phyloP scores from a whole-genome alignment of 139 green algal species.

The Diplosphaera chodatii region DNA sequence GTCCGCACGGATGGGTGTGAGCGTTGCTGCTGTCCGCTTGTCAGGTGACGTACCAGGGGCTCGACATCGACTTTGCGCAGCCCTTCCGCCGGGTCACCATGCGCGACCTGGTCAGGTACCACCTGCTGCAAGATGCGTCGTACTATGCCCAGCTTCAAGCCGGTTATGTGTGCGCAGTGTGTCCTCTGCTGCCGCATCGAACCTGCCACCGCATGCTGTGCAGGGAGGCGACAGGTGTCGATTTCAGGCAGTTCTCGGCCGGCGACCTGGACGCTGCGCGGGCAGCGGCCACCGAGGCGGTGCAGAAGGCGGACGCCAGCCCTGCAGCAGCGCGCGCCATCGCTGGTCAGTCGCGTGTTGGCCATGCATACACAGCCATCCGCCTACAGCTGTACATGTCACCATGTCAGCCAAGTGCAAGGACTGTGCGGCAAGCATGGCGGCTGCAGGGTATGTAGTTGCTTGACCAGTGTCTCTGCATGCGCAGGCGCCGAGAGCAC shows the following conservation, averaged over 20 bases:
- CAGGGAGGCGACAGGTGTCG: constrained; percentile 47
- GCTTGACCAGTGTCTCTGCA: background rate
- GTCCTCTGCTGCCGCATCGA: no score
- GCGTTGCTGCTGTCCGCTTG: no score
- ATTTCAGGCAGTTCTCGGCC: constrained; percentile 2
- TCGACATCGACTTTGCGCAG: constrained; percentile 64
- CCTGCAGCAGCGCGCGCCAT: constrained; percentile 5
- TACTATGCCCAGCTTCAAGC: no score
- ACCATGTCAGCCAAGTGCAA: constrained; percentile 63
- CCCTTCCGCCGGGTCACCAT: constrained; percentile 89
- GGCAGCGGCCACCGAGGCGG: constrained; percentile 19
- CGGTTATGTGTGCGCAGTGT: no score
- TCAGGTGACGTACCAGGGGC: constrained; percentile 74
- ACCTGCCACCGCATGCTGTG: no score
- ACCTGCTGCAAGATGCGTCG: no score
- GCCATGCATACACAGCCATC: constrained; percentile 8
- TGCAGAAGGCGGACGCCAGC: constrained; percentile 5
- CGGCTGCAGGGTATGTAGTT: background rate
- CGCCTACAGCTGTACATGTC: no score
- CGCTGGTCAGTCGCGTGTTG: constrained; percentile 19
- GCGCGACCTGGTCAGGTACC: constrained; percentile 71
- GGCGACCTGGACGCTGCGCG: background rate
- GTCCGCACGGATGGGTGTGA: no score
- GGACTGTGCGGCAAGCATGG: constrained; percentile 48
- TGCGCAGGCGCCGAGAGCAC: background rate